phyloP scores from a whole-genome alignment of 2,329 filamentous ascomycete genomes.

The Fusarium penzigii region DNA sequence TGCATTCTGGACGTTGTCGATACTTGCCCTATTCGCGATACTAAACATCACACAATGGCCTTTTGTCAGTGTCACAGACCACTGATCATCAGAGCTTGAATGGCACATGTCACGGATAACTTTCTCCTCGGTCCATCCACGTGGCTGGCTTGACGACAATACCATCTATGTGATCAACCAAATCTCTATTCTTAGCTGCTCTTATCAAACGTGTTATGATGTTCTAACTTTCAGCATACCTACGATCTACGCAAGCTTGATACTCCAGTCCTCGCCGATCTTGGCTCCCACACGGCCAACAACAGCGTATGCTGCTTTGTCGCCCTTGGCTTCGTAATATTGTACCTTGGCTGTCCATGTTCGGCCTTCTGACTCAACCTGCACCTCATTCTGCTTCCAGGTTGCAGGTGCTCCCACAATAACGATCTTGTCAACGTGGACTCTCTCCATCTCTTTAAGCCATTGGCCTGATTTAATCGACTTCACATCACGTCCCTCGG shows the following conservation, averaged over 20 bases:
- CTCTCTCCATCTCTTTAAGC: constrained; percentile 74
- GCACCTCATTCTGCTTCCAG: constrained; percentile 68
- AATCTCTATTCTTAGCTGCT: constrained; percentile 22
- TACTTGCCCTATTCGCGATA: constrained; percentile 17
- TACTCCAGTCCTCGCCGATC: constrained; percentile 57
- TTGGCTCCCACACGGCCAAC: constrained; percentile 52
- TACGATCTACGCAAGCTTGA: constrained; percentile 34
- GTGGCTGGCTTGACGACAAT: not conserved
- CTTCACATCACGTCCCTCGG: constrained; percentile 54
- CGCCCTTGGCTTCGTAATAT: constrained; percentile 53
- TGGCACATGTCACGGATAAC: not conserved
- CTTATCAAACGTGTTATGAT: constrained; percentile 13
- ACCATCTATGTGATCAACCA: not conserved
- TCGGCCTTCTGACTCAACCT: constrained; percentile 54
- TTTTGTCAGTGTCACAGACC: not conserved
- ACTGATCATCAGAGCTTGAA: not conserved
- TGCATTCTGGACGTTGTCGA: constrained; percentile 16
- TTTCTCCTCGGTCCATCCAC: not conserved
- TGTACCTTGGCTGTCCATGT: constrained; percentile 60
- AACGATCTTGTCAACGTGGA: constrained; percentile 81
- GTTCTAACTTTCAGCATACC: not conserved
- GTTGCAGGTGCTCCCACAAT: constrained; percentile 74
- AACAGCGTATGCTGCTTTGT: constrained; percentile 52
- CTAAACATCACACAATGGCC: constrained; percentile 2
- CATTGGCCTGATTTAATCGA: constrained; percentile 66